These are phyloP conservation scores for Metarhizium rileyi DNA, from an alignment of 2,329 filamentous ascomycete species.

Conservation along the genomic window DNA sequence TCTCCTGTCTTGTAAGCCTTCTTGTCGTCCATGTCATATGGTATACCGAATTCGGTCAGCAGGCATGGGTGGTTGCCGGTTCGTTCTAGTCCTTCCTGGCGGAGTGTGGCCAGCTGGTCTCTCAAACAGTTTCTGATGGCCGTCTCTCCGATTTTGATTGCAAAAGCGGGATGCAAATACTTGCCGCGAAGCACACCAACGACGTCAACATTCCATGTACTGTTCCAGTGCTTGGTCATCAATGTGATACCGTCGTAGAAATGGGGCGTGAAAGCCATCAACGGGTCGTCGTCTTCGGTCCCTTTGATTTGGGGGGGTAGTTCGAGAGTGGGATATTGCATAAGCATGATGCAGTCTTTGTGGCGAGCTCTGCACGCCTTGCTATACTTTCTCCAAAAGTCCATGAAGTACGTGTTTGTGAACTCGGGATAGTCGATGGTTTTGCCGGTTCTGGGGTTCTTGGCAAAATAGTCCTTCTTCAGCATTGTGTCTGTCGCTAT, in stretches of 20 bases:
- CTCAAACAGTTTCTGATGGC: conserved; percentile 90
- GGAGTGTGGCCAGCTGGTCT: conserved; percentile 75
- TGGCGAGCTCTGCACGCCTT: conserved; percentile 68
- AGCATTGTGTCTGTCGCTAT: conserved; percentile 65
- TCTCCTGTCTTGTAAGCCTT: conserved; percentile 92
- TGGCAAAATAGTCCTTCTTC: conserved; percentile 79
- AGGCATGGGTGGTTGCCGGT: conserved; percentile 84
- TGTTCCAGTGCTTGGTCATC: conserved; percentile 98
- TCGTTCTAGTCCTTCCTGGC: conserved; percentile 77
- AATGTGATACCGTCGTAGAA: conserved; percentile 96
- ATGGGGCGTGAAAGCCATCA: conserved; percentile 87
- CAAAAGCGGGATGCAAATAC: conserved; percentile 82
- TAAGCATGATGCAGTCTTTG: conserved; percentile 74
- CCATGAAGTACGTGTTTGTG: conserved; percentile 85
- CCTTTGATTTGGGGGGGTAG: conserved; percentile 82
- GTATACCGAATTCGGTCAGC: conserved; percentile 92
- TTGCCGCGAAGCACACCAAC: conserved; percentile 82
- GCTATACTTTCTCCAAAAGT: conserved; percentile 68
- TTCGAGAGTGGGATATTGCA: conserved; percentile 86
- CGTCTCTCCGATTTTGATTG: conserved; percentile 83
- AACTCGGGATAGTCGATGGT: conserved; percentile 74
- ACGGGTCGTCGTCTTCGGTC: conserved; percentile 78
- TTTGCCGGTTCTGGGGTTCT: conserved; percentile 64
- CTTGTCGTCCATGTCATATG: conserved; percentile 97
- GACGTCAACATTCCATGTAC: conserved; percentile 93